phyloP scores from a whole-genome alignment of 768 basidiomycete genomes.

The Rhodotorula kratochvilovae region DNA sequence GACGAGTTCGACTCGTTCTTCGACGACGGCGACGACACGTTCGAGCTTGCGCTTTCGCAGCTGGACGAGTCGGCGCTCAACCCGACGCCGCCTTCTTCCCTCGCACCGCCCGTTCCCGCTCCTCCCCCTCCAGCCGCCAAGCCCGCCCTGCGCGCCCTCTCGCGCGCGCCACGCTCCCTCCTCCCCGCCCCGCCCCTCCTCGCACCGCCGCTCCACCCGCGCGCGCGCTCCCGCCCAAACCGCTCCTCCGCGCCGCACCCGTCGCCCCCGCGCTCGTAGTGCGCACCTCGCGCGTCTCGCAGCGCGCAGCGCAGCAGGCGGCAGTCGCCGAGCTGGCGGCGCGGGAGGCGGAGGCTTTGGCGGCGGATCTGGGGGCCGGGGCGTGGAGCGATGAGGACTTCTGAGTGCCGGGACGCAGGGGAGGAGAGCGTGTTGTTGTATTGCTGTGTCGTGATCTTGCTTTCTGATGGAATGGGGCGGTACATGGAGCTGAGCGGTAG shows the following conservation, averaged over 20 bases:
- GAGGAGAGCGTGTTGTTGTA: not conserved
- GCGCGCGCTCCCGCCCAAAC: not conserved
- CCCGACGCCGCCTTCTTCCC: not conserved
- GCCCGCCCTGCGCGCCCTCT: not conserved
- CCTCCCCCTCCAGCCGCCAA: not conserved
- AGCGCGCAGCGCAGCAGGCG: not conserved
- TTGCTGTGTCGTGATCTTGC: not conserved
- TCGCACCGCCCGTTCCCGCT: not conserved
- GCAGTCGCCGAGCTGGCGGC: not conserved
- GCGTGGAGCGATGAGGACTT: conserved; percentile 7
- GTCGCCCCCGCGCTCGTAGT: not conserved
- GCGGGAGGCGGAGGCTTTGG: not conserved
- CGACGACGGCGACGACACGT: conserved; percentile 7
- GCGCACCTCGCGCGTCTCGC: not conserved
- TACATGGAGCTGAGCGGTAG: too few relatives aligned
- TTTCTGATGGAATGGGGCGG: not conserved
- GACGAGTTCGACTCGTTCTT: conserved; percentile 14
- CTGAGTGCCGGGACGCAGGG: not conserved
- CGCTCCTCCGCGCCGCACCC: not conserved
- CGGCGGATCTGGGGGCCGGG: not conserved
- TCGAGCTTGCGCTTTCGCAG: conserved; percentile 21
- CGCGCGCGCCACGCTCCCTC: not conserved
- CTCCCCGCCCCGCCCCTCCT: not conserved
- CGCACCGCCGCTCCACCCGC: not conserved
- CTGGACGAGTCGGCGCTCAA: not conserved